A percentile compares a stretch with the other conserved stretches of the same genome.
phyloP scores from a whole-genome alignment of 352 stramenopile species.

The Globisporangium apiculatum region DNA sequence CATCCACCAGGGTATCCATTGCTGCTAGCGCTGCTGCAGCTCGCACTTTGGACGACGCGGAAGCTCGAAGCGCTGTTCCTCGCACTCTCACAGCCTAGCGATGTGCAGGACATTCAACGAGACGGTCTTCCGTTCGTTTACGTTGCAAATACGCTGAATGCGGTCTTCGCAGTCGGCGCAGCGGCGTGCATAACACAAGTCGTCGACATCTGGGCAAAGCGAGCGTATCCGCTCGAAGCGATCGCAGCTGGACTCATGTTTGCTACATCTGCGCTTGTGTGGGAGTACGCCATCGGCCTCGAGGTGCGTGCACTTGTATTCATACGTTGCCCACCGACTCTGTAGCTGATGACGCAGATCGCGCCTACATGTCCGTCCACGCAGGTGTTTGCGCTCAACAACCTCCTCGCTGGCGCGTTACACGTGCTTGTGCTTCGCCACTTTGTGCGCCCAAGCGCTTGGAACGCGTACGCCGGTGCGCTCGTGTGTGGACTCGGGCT shows the following conservation, averaged over 20 bases:
- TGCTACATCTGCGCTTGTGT: conserved; percentile 83
- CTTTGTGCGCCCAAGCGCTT: conserved; percentile 11
- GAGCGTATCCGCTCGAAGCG: conserved; percentile 15
- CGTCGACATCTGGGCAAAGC: conserved; percentile 22
- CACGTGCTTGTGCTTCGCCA: conserved; percentile 46
- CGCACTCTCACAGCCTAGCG: neutral
- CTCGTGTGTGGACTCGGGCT: conserved; percentile 87
- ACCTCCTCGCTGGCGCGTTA: conserved; percentile 76
- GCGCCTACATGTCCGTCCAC: neutral
- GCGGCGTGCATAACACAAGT: conserved; percentile 29
- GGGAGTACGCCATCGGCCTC: conserved; percentile 83
- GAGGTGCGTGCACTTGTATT: conserved; percentile 13
- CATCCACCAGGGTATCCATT: conserved; percentile 92
- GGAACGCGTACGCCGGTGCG: conserved; percentile 44
- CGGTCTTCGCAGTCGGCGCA: conserved; percentile 19
- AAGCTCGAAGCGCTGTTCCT: conserved; percentile 1
- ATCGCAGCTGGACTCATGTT: conserved; percentile 39
- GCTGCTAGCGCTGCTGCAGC: conserved; percentile 63
- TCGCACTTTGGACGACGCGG: conserved; percentile 6
- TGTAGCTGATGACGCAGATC: neutral
- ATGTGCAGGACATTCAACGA: neutral
- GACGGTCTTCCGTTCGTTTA: conserved; percentile 17
- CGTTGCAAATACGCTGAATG: conserved; percentile 33
- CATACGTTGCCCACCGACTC: neutral
- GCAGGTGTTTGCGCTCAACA: conserved; percentile 94